Percentiles rank a stretch among this genome's conserved stretches.
These are phyloP conservation scores for Zymoseptoria ardabiliae DNA, from an alignment of 2,329 filamentous ascomycete species.

Conservation along the genomic window DNA sequence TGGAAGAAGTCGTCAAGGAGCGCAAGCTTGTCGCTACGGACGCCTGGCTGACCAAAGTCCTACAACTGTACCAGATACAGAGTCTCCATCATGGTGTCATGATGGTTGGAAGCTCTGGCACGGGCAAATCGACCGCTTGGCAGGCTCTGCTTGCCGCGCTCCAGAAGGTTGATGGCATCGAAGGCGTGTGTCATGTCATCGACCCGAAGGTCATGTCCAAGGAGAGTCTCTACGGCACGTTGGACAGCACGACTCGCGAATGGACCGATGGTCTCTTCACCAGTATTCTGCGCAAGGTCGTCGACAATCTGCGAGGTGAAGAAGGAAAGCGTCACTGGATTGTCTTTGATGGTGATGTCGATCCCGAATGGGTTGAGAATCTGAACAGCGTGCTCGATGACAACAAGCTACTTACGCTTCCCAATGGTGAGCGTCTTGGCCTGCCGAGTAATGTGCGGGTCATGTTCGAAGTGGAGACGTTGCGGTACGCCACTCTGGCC, in stretches of 20 bases:
- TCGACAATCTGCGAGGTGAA: conserved; percentile 96
- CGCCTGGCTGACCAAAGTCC: conserved; percentile 92
- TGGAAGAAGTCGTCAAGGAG: conserved; percentile 74
- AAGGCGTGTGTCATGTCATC: conserved; percentile 94
- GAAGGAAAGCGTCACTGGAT: conserved; percentile 98
- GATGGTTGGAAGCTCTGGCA: conserved; percentile 99
- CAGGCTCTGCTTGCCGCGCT: conserved; percentile 83
- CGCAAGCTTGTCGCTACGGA: conserved; percentile 85
- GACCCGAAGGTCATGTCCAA: conserved; percentile 99
- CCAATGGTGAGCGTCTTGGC: conserved; percentile 95
- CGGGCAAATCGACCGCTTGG: conserved; percentile 95
- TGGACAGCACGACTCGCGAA: conserved; percentile 94
- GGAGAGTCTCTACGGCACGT: conserved; percentile 87
- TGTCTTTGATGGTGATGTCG: conserved; percentile 96
- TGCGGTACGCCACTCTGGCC: conserved; percentile 94
- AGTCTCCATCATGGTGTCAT: conserved; percentile 98
- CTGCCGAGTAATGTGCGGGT: conserved; percentile 91
- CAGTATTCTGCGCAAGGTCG: conserved; percentile 94
- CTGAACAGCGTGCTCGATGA: conserved; percentile 98
- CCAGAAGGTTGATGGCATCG: conserved; percentile 81
- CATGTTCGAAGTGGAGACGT: conserved; percentile 98
- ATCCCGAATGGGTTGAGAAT: conserved; percentile 99
- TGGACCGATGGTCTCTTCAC: conserved; percentile 99
- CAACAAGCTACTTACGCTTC: conserved; percentile 93
- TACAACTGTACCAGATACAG: conserved; percentile 97